Base-by-base conservation (phyloP, 441 rosid species). In the Capsella rubella region DNA sequence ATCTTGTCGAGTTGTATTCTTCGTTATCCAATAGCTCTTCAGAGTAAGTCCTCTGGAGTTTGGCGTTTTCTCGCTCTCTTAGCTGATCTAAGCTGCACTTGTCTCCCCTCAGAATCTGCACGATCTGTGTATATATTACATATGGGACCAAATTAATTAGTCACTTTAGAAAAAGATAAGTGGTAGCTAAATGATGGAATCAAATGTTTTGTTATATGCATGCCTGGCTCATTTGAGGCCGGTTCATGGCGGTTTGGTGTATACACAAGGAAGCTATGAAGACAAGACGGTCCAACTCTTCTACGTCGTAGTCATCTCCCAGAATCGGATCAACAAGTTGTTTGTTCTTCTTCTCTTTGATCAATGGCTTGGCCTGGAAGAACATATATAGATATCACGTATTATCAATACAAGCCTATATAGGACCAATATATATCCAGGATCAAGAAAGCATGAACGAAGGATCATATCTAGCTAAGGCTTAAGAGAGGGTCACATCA, bases 151-250 rank as follows among this genome's bases (percentile, higher is more conserved):
- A 11, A 16, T 55, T 40, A 53, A 16, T 49, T 6, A 34, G 8
- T 6, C 29, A 49, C 16, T 13, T 64, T 10, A 14, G 29, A 35
- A 0, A 29, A 14, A 25, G 34, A 25, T 1, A 37, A 37, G 62
- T 65, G 32, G 16, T 64, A 27, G 31, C 13, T 71, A 37, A 50
- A 8, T 39, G 12, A 62, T 43, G 40, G n/a, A 46, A 58, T 16
- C 9, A 0, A n/a, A 39, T 16, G 64, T 46, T 42, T 57, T 75
- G 13, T 2, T 13, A 40, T 13, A 40, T 51, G 78, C 86, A 61
- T 87, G 87, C 97, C 93, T 88, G 89, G 73, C 82, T 84, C 99
- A 92, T 89, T 25, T 85, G 90, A 29, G 98, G 98, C 45, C 96
- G 87, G 16, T 85, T 77, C 5, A 58, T 54, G 21, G 99, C 75